Evolutionary conservation across 768 basidiomycete genomes (phyloP).

Genomic region (Tylopilus sp.): DNA sequence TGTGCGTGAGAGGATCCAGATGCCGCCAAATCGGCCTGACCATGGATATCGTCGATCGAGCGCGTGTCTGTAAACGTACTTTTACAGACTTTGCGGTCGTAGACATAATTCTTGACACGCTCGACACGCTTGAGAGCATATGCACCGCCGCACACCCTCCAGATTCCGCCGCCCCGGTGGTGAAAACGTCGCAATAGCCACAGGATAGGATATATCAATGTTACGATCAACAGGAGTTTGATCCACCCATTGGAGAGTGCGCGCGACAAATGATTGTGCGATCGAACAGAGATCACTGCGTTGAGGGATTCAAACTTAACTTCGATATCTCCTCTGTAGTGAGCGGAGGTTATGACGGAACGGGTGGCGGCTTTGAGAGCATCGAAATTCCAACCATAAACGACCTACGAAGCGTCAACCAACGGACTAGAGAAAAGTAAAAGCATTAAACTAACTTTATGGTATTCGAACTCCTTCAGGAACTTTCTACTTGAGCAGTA

Average conservation of each 20-base stretch:
- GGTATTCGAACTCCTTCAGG: constrained; percentile 76
- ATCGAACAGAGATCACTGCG: constrained; percentile 59
- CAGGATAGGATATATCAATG: constrained; percentile 74
- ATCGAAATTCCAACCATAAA: constrained; percentile 57
- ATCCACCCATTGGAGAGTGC: constrained; percentile 70
- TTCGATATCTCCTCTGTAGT: constrained; percentile 34
- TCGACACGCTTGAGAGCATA: constrained; percentile 59
- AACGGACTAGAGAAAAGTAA: not conserved
- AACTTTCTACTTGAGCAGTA: constrained; percentile 69
- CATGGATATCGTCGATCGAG: not conserved
- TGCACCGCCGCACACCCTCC: constrained; percentile 74
- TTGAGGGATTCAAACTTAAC: constrained; percentile 50
- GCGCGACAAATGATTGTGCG: constrained; percentile 62
- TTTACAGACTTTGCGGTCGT: constrained; percentile 1
- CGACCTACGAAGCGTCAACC: constrained; percentile 40
- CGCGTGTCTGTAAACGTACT: constrained; percentile 3
- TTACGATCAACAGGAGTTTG: constrained; percentile 62
- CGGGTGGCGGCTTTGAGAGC: constrained; percentile 39
- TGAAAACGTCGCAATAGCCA: constrained; percentile 78
- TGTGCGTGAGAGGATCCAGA: constrained; percentile 27
- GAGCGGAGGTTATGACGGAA: constrained; percentile 38
- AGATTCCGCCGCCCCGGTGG: constrained; percentile 62
- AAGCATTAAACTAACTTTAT: constrained; percentile 45
- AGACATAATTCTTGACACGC: constrained; percentile 11
- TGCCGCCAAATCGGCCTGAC: constrained; percentile 25